These are phyloP conservation scores for Colletotrichum graminicola DNA, from an alignment of 2,329 filamentous ascomycete species.

Conservation along the genomic window DNA sequence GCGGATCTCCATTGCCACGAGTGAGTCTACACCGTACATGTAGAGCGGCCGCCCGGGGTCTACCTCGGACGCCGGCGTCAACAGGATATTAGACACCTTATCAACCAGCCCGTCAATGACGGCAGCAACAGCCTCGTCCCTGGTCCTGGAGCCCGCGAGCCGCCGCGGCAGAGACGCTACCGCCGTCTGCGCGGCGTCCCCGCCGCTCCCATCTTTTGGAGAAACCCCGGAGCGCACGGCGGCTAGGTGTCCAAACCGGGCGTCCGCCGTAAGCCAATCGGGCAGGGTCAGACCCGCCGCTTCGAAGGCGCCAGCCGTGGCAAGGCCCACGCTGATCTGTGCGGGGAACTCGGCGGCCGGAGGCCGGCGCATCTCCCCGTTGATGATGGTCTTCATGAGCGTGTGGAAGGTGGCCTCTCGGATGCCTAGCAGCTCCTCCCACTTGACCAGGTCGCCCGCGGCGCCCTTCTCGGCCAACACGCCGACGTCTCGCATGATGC, in stretches of 20 bases:
- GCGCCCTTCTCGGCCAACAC: not conserved
- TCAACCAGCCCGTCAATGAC: not conserved
- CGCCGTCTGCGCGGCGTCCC: too few species aligned
- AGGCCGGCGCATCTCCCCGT: not conserved
- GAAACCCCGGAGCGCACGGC: too few species aligned
- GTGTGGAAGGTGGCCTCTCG: not conserved
- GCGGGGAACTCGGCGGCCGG: not conserved
- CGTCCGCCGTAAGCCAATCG: too few species aligned
- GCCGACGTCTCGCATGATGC: not conserved
- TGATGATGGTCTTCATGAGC: not conserved
- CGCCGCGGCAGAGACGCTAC: not conserved
- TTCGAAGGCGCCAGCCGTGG: not conserved
- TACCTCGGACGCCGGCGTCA: constrained; percentile 24
- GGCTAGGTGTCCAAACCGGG: too few species aligned
- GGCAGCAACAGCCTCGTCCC: not conserved
- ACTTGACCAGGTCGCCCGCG: not conserved
- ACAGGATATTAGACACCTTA: not conserved
- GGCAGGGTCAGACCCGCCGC: too few species aligned
- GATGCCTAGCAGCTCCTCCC: not conserved
- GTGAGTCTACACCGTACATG: constrained; percentile 18
- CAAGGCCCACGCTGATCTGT: not conserved
- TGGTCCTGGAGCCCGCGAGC: not conserved
- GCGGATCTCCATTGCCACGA: constrained; percentile 9
- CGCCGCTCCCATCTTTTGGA: too few species aligned
- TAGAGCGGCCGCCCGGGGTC: constrained; percentile 45